Evolutionary conservation across 2,329 filamentous ascomycete genomes (phyloP), one percentile per base, ranked within the genome.

Genomic region (Cercospora sp.): DNA sequence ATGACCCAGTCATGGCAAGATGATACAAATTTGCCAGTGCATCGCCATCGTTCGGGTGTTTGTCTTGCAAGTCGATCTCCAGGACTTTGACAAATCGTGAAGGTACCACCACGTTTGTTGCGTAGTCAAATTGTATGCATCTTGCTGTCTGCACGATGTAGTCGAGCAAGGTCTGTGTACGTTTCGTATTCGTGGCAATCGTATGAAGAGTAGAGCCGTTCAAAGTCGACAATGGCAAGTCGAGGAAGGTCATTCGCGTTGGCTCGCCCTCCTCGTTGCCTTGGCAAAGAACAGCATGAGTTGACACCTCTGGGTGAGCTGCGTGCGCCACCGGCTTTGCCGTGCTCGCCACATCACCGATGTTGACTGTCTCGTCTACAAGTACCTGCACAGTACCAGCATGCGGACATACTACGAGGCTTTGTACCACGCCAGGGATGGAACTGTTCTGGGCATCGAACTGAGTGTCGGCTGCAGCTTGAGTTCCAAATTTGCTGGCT

Each of bases 141-240:
- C 87, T 84, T 70, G 95, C 88, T 0, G 91, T 89, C 77, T 97
- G 92, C 65, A 88, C 89, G 55, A 97, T 86, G 76, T 99, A 98
- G 60, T 93, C 86, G 7, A 97, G 82, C 12, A 98, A 80, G 71
- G 95, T 97, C 74, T 97, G 92, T 16, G 98, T 70, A 80, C 53
- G 92, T 0, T 94, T 96, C 4, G 93, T 90, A 75, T 96, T 97
- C 16, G 91, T 93, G 0, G 94, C 91, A 12, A 98, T 84, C 4
- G 97, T 84, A 30, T 94, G 92, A 2, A 98, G 82, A 75, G 96
- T 92, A 65, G 93, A 68, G 3, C 74, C 72, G 20, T 72, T 69
- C 8, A 78, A 67, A n/a, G 66, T 73, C 12, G 69, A 66, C 8
- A 78, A 66, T 23, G 75, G 74, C 1, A 77, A 65, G 36, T 73